A percentile compares a stretch with the other conserved stretches of the same genome.
These are phyloP conservation scores for Wickerhamiella allomyrinae DNA, from an alignment of 805 yeast genomes.

Conservation along the genomic window DNA sequence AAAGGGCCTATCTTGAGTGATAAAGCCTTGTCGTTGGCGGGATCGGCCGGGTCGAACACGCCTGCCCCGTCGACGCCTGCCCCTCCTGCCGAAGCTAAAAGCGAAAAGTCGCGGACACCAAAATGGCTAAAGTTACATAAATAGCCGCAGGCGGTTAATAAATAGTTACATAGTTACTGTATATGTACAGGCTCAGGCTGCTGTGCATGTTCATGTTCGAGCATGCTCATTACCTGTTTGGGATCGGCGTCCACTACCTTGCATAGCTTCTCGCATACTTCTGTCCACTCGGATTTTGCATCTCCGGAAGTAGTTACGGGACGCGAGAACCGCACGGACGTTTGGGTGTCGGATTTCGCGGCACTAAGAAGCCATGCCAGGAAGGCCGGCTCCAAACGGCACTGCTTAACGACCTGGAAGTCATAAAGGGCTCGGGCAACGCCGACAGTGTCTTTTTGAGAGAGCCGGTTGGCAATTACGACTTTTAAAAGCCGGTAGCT, in stretches of 20 bases:
- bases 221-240: not conserved
- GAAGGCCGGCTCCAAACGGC: not conserved
- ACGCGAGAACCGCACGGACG: not conserved
- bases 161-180: not conserved
- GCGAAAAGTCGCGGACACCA: constrained; percentile 9
- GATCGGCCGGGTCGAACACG: not conserved
- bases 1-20: constrained; percentile 12
- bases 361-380: not conserved
- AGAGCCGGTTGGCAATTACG: not conserved
- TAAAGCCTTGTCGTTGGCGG: constrained; percentile 7
- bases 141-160: not conserved
- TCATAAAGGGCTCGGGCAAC: not conserved
- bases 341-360: not conserved
- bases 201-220: too few species aligned
- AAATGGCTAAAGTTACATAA: constrained; percentile 20
- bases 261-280: not conserved
- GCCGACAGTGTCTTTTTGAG: not conserved
- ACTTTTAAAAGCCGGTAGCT: not conserved
- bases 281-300: not conserved
- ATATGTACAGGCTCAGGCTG: not conserved
- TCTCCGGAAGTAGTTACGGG: not conserved
- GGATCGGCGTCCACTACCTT: not conserved
- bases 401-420: not conserved
- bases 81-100: not conserved
- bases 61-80: constrained; percentile 1